phyloP scores from a whole-genome alignment of 331 rosid species.

The Stylosanthes scabra region DNA sequence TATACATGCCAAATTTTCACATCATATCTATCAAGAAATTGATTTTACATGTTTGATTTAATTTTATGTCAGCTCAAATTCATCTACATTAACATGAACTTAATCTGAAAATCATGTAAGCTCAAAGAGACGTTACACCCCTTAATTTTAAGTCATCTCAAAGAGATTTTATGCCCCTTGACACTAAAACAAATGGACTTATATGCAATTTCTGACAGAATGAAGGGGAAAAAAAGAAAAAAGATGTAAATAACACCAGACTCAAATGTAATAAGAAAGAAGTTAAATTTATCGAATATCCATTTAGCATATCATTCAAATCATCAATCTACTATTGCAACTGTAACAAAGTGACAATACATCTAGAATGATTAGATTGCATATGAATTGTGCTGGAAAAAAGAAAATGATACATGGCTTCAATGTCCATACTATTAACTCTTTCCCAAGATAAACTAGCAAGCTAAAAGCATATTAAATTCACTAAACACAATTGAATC shows the following conservation, averaged over 20 bases:
- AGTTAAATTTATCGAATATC: constrained; percentile 5
- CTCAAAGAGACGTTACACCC: too few species aligned
- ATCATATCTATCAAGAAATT: too few species aligned
- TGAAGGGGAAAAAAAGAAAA: not conserved
- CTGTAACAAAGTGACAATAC: not conserved
- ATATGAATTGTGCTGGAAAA: not conserved
- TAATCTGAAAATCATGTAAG: not conserved
- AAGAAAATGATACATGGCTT: not conserved
- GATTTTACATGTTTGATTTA: too few species aligned
- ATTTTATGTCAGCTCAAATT: too few species aligned
- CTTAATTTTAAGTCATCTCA: constrained; percentile 8
- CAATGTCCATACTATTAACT: not conserved
- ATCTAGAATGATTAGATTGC: not conserved
- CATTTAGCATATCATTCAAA: constrained; percentile 3
- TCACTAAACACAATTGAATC: constrained; percentile 9
- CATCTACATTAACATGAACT: constrained; percentile 11
- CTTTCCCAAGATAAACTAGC: constrained; percentile 22
- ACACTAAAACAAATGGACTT: constrained; percentile 15
- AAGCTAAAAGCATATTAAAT: not conserved
- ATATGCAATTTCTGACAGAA: not conserved
- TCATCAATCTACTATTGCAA: constrained; percentile 23
- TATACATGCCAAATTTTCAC: too few species aligned
- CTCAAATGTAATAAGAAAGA: not conserved
- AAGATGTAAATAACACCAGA: not conserved
- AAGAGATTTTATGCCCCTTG: constrained; percentile 9